phyloP scores from a whole-genome alignment of 345 rosid genomes.

The Ricinus communis region DNA sequence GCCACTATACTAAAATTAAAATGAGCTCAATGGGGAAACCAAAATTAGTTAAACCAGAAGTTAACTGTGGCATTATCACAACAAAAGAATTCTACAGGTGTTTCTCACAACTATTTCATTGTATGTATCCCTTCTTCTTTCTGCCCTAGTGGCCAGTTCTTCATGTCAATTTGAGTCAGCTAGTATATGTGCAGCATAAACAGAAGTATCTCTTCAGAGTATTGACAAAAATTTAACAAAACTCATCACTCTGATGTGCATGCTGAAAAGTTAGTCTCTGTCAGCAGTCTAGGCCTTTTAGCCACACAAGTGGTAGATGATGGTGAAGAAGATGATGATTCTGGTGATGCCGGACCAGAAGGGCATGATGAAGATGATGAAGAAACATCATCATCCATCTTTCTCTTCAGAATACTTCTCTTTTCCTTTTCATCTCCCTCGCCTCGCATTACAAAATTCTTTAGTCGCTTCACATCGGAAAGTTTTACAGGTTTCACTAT shows the following conservation, averaged over 20 bases:
- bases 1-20: too few species aligned
- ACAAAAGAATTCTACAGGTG: too few species aligned
- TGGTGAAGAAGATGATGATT: constrained; percentile 5
- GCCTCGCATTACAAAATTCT: constrained; percentile 49
- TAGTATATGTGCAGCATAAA: background rate
- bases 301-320: constrained; percentile 2
- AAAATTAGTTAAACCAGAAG: too few species aligned
- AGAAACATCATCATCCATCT: constrained; percentile 19
- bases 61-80: too few species aligned
- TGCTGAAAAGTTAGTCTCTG: constrained; percentile 1
- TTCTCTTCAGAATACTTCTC: constrained; percentile 40
- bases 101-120: too few species aligned
- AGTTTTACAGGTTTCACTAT: constrained; percentile 74
- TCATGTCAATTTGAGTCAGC: background rate
- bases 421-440: constrained; percentile 32
- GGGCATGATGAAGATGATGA: background rate
- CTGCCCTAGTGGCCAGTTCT: background rate
- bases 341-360: background rate
- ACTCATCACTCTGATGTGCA: background rate
- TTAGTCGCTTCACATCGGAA: constrained; percentile 70
- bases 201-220: background rate
- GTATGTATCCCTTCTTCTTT: background rate
- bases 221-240: constrained; percentile 11
- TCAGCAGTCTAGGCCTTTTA: constrained; percentile 28
- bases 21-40: too few species aligned